Percentiles rank a stretch among this genome's conserved stretches.
Evolutionary conservation across 2,329 filamentous ascomycete genomes (phyloP).

Genomic region (Fonsecaea nubica): DNA sequence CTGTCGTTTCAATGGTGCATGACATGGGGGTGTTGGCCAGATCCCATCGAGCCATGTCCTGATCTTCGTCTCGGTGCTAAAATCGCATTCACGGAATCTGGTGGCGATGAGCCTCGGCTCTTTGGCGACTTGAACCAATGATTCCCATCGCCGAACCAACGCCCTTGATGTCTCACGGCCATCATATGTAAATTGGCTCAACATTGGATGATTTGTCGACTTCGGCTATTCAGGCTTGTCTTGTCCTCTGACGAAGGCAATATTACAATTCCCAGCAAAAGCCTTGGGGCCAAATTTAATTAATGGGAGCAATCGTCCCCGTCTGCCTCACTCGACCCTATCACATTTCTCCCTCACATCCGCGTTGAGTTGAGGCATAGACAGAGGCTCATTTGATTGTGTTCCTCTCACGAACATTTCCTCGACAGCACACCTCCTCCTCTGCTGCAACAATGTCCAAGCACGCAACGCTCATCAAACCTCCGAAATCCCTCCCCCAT

Average conservation of each 20-base stretch:
- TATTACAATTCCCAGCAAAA: not conserved
- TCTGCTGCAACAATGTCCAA: slow-evolving; percentile 30
- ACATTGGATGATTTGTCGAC: not conserved
- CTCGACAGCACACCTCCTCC: not conserved
- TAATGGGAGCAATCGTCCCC: not conserved
- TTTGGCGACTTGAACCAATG: slow-evolving; percentile 9
- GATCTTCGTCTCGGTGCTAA: not conserved
- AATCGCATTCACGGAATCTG: not conserved
- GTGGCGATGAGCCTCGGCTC: slow-evolving; percentile 14
- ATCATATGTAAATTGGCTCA: not conserved
- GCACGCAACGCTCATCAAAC: slow-evolving; percentile 69
- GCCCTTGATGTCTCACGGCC: slow-evolving; percentile 9
- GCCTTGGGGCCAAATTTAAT: not conserved
- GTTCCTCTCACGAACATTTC: not conserved
- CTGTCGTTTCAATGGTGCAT: too few relatives aligned
- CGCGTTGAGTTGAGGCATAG: not conserved
- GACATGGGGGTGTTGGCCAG: too few relatives aligned
- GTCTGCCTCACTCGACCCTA: not conserved
- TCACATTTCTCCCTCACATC: not conserved
- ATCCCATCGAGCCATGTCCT: too few relatives aligned
- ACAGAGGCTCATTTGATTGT: not conserved
- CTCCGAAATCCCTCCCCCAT: slow-evolving; percentile 72
- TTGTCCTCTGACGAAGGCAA: not conserved
- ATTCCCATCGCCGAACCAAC: slow-evolving; percentile 12
- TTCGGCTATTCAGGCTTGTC: not conserved